These are phyloP conservation scores for Eucalyptus polybractea DNA, from an alignment of 345 rosid genomes.

Conservation along the genomic window DNA sequence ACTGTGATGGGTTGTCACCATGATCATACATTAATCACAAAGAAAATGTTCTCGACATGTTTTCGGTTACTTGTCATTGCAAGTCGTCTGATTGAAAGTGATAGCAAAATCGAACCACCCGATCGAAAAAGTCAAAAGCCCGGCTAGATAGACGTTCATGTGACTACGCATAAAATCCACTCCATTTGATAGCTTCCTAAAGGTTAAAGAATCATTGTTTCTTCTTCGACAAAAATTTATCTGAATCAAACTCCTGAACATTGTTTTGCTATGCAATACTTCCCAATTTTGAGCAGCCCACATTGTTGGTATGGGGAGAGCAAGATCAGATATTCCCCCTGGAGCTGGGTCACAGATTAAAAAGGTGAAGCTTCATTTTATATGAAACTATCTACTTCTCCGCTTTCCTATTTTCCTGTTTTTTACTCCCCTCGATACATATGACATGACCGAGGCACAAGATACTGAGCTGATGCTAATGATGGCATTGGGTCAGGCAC, in stretches of 20 bases:
- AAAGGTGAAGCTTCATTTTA: conserved; percentile 14
- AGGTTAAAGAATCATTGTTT: neutral
- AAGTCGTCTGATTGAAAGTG: neutral
- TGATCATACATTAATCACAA: neutral
- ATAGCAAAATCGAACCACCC: neutral
- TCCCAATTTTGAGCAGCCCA: conserved; percentile 27
- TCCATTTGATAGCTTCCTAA: fast-evolving
- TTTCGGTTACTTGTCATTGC: neutral
- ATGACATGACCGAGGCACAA: neutral
- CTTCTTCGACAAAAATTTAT: neutral
- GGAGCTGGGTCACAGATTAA: conserved; percentile 66
- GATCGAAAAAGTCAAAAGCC: fast-evolving
- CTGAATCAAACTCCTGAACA: neutral
- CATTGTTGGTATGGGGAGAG: conserved; percentile 72
- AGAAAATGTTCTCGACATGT: neutral
- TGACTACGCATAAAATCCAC: neutral
- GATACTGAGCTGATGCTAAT: neutral
- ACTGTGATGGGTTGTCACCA: neutral
- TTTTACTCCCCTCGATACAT: too few relatives aligned
- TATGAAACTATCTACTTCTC: neutral
- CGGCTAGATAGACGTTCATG: neutral
- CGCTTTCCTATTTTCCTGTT: neutral
- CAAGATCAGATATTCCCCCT: conserved; percentile 69
- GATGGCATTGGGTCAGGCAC: conserved; percentile 11
- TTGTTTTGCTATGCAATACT: neutral